These are phyloP conservation scores for Sphenostylis stenocarpa DNA, from an alignment of 306 rosid genomes.

Conservation along the genomic window DNA sequence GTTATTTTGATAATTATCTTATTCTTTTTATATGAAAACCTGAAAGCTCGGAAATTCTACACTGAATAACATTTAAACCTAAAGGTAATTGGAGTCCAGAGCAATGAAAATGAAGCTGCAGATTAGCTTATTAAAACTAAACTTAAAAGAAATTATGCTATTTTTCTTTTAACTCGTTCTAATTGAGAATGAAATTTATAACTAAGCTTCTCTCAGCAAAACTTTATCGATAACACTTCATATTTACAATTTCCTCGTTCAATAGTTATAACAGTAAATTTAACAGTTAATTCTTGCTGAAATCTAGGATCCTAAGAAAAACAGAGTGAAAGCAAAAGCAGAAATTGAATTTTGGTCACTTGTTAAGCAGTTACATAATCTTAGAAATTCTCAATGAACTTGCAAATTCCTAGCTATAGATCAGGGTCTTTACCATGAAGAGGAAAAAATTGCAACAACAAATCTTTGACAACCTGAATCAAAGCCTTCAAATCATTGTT, in stretches of 20 bases:
- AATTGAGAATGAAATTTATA: background rate
- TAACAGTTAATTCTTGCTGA: background rate
- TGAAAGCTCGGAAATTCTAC: background rate
- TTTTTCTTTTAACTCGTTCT: background rate
- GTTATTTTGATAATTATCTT: background rate
- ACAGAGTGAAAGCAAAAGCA: background rate
- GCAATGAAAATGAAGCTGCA: background rate
- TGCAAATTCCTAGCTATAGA: slow-evolving; percentile 12
- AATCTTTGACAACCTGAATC: slow-evolving; percentile 58
- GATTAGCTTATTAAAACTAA: background rate
- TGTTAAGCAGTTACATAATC: background rate
- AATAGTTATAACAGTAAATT: background rate
- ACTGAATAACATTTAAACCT: background rate
- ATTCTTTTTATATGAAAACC: background rate
- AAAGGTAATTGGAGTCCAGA: background rate
- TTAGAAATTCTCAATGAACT: background rate
- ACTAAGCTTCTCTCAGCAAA: background rate
- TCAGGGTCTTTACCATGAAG: slow-evolving; percentile 30
- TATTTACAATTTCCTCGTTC: background rate
- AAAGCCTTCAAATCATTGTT: slow-evolving; percentile 63
- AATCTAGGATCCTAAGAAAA: slow-evolving; percentile 13
- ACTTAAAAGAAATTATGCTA: background rate
- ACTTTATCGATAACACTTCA: background rate
- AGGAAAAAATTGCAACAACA: slow-evolving; percentile 45
- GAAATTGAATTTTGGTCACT: background rate